Base-by-base conservation (phyloP, 1,284 basidiomycete species). In the Tremellales sp. region DNA sequence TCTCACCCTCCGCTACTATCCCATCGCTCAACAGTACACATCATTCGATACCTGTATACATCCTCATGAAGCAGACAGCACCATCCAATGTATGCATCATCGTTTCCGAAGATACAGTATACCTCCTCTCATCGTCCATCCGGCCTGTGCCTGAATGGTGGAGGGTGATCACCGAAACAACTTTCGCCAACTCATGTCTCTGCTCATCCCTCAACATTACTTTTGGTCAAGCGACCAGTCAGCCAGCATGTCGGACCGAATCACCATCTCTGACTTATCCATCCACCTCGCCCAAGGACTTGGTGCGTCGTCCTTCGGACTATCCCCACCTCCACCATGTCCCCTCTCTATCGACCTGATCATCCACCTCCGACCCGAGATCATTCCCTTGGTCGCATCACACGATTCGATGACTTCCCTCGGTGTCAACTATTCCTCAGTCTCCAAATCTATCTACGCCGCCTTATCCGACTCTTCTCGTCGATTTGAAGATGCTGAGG, bases 361-460 rank as follows among this genome's bases (percentile, higher is more conserved):
- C 4, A 66, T 72, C 43, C 42, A 49, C 26, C 65, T 75, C 36
- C 39, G 53, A 12, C 53, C 51, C 3, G n/a, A 45, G 10, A 56
- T 67, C 40, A 57, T 74, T 52, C 57, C 64, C 5, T 43, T 57
- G 8, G 66, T 66, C 39, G 56, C 61, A 3, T 42, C 52, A 13
- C 61, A 64, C 7, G 72, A 73, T 47, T 57, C 61, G 25, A 70
- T 72, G 58, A 43, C 54, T 2, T 67, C 62, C 3, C 60, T 71
- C 17, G 66, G 70, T n/a, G 66, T 76, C 29, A 75, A 75, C 56
- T 76, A 76, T 57, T 72, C 68, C 1, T 54, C 64, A 1, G 54
- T 72, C 4, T 62, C 64, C 12, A 75, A 76, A 46, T 54, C 54
- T 1, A 56, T 75, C 13, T 64, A 67, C 42, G 56, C 57, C 8